Percentiles rank a stretch among this genome's conserved stretches.
Conservation (phyloP, 2,329 filamentous ascomycete genomes). For the Ascochyta pisi region DNA sequence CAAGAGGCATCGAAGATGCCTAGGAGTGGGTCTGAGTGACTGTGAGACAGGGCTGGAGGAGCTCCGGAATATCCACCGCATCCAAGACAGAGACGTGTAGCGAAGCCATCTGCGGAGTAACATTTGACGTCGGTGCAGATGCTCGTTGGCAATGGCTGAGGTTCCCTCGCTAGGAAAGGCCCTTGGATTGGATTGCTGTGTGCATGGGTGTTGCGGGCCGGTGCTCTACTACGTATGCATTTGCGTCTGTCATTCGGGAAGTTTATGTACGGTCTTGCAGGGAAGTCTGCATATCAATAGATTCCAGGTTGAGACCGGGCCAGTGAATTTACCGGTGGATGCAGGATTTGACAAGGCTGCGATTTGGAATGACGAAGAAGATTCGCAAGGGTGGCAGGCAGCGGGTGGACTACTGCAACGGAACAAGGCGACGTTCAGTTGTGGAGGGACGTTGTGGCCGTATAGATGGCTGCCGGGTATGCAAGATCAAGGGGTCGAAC, state of each 20-base stretch:
- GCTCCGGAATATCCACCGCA: neutral
- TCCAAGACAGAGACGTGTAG: neutral
- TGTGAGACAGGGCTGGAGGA: neutral
- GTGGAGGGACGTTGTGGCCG: neutral
- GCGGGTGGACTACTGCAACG: conserved; percentile 3
- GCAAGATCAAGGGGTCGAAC: conserved; percentile 2
- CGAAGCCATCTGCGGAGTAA: neutral
- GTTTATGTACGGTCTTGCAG: neutral
- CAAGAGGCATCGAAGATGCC: neutral
- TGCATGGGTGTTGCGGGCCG: conserved; percentile 3
- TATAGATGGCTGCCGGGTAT: neutral
- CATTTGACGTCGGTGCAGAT: neutral
- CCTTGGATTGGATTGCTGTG: neutral
- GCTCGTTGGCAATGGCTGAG: neutral
- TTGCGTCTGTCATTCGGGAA: conserved; percentile 1
- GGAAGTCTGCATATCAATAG: neutral
- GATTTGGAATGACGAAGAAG: neutral
- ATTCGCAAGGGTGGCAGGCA: neutral
- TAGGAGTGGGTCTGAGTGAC: neutral
- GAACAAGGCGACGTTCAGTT: neutral
- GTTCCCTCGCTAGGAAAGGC: neutral
- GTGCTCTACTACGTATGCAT: neutral
- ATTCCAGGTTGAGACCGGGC: neutral
- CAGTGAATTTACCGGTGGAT: neutral
- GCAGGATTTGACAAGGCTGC: neutral